Base-by-base conservation (phyloP, 2,329 filamentous ascomycete genomes). In the Fusarium sulawesiense region DNA sequence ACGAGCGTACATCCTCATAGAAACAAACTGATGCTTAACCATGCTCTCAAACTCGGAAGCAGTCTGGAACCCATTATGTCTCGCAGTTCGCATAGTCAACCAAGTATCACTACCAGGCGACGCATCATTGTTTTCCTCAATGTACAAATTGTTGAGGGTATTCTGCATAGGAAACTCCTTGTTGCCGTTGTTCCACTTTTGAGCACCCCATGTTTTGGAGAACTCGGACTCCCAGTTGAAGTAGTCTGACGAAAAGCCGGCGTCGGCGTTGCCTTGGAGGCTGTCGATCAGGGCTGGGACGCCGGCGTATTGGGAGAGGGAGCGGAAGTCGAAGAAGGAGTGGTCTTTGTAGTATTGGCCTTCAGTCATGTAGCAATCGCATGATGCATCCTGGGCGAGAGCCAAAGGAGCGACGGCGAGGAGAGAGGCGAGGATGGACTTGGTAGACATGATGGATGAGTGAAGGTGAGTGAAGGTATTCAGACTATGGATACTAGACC, bases 1-100 rank as follows among this genome's bases (percentile, higher is more conserved):
- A 40, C 85, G 82, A 6, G 84, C 82, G 21, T 81, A 79, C 82
- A 86, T 84, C 53, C 85, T 81, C 54, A 85, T 56, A 4, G 76
- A 78, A 18, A 76, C 76, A 46, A 73, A 75, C 9, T 78, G 73
- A 44, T 76, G 49, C 20, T 62, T 56, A 10, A 62, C 48, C 4
- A 66, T 61, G 2, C 82, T 82, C 67, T 84, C 82, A 30, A 86
- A 83, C 75, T 86, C 84, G 6, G 82, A 78, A 0, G 83, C 75
- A 0, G 82, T 81, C 68, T 86, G 84, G 66, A 83, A 85, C 7
- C 75, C 70, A 7, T 74, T 50, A 25, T 81, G 74, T 7, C 83
- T 80, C 13, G 79, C 76, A 3, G 84, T 85, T 30, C 84, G 80
- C 76, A 86, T 79, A 4, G 81, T 84, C 73, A 86, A 68, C 72